These are phyloP conservation scores for Fagopyrum esculentum DNA, from an alignment of 148 eudicot species.

Conservation along the genomic window DNA sequence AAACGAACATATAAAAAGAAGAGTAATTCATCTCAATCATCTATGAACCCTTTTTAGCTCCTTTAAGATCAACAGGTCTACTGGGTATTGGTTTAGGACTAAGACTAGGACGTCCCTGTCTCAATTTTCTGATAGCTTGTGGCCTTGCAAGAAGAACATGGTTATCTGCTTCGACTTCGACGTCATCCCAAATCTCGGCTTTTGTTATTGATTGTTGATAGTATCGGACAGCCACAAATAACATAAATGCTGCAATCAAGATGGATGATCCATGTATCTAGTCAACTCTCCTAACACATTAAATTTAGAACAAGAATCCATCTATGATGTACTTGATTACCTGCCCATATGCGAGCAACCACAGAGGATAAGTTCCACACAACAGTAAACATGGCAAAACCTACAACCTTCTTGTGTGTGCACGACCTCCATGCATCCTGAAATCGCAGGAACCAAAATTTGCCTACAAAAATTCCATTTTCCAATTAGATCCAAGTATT, in stretches of 20 bases:
- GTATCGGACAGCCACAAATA: slow-evolving; percentile 59
- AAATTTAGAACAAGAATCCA: background rate
- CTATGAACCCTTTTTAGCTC: background rate
- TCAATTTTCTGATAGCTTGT: background rate
- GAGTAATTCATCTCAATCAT: too few species aligned
- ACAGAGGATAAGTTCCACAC: slow-evolving; percentile 63
- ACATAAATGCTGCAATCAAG: slow-evolving; percentile 58
- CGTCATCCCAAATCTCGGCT: slow-evolving; percentile 25
- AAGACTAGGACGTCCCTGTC: slow-evolving; percentile 7
- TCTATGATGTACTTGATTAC: slow-evolving; percentile 21
- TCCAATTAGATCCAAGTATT: background rate
- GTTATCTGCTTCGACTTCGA: background rate
- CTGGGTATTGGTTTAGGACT: background rate
- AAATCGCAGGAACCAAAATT: slow-evolving; percentile 61
- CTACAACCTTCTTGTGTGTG: slow-evolving; percentile 70
- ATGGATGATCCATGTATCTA: background rate
- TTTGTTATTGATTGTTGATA: slow-evolving; percentile 44
- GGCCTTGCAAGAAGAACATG: background rate
- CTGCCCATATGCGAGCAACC: slow-evolving; percentile 72
- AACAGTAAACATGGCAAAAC: slow-evolving; percentile 48
- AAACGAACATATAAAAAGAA: too few species aligned
- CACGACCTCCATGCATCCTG: slow-evolving; percentile 71
- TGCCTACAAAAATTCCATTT: slow-evolving; percentile 24
- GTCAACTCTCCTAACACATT: background rate
- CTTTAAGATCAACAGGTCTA: background rate